phyloP scores from a whole-genome alignment of 805 yeast genomes.

The Ogataea angusta region DNA sequence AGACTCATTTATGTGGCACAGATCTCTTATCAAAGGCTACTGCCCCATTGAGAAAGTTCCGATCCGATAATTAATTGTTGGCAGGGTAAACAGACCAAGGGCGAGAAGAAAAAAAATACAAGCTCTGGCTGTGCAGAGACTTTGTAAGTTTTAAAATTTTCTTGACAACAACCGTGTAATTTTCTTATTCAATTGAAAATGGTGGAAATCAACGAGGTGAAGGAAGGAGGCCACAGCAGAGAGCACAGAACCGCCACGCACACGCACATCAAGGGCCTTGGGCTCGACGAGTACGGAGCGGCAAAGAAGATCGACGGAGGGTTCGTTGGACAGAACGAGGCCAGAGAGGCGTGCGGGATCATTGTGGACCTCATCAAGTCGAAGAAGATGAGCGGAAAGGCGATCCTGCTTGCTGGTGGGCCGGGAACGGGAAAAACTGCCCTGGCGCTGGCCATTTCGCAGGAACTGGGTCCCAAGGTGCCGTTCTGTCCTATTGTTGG shows the following conservation, averaged over 20 bases:
- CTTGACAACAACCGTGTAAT: slow-evolving; percentile 6
- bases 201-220: slow-evolving; percentile 80
- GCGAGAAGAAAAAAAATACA: not conserved
- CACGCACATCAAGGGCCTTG: slow-evolving; percentile 94
- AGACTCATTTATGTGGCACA: too few species aligned
- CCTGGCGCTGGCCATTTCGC: slow-evolving; percentile 88
- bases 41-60: slow-evolving; percentile 1
- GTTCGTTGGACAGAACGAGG: slow-evolving; percentile 95
- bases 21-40: too few species aligned
- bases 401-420: slow-evolving; percentile 94
- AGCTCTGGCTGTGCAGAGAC: slow-evolving; percentile 4
- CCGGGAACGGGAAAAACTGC: slow-evolving; percentile 99
- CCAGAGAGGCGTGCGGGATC: slow-evolving; percentile 95
- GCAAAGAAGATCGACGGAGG: slow-evolving; percentile 86
- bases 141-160: slow-evolving; percentile 4
- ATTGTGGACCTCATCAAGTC: slow-evolving; percentile 90
- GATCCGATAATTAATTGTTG: not conserved
- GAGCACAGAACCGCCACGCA: slow-evolving; percentile 72
- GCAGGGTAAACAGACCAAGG: slow-evolving; percentile 1
- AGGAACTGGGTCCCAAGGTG: slow-evolving; percentile 68
- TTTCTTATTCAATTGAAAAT: slow-evolving; percentile 32
- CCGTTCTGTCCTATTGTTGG: slow-evolving; percentile 97
- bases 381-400: slow-evolving; percentile 95
- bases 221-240: slow-evolving; percentile 38
- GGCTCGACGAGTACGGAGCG: slow-evolving; percentile 86